Percentiles rank a stretch among this genome's conserved stretches.
Evolutionary conservation across 768 basidiomycete species (phyloP).

Genomic region (Inosperma sp.): DNA sequence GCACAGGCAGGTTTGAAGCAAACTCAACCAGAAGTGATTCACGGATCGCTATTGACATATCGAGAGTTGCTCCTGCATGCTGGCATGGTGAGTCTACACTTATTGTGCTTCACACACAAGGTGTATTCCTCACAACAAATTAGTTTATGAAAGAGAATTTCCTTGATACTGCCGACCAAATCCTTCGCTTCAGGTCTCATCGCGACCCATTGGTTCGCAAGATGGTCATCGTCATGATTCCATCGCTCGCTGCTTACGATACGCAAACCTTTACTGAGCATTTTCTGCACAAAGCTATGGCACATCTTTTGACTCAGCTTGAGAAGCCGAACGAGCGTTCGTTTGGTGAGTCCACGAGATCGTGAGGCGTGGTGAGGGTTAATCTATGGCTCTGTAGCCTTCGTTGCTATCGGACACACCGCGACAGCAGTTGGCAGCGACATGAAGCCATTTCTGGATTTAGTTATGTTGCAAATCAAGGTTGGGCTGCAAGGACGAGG

Average conservation of each 20-base stretch:
- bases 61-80: slow-evolving; percentile 88
- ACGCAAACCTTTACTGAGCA: slow-evolving; percentile 87
- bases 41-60: slow-evolving; percentile 89
- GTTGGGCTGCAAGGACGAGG: slow-evolving; percentile 82
- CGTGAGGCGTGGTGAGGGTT: background rate
- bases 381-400: slow-evolving; percentile 49
- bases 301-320: slow-evolving; percentile 79
- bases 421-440: slow-evolving; percentile 88
- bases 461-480: slow-evolving; percentile 86
- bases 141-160: slow-evolving; percentile 90
- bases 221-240: slow-evolving; percentile 94
- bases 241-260: slow-evolving; percentile 91
- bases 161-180: slow-evolving; percentile 81
- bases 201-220: slow-evolving; percentile 85
- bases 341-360: slow-evolving; percentile 54
- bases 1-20: slow-evolving; percentile 79
- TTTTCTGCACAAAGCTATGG: slow-evolving; percentile 93
- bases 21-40: slow-evolving; percentile 80
- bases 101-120: background rate
- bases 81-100: slow-evolving; percentile 74
- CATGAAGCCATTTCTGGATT: slow-evolving; percentile 93
- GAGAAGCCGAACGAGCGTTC: slow-evolving; percentile 86
- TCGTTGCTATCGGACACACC: slow-evolving; percentile 94
- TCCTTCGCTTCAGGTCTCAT: slow-evolving; percentile 82
- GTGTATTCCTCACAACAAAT: slow-evolving; percentile 3